Evolutionary conservation across 129 eudicot species (phyloP).

Genomic region (Smallanthus sonchifolius): DNA sequence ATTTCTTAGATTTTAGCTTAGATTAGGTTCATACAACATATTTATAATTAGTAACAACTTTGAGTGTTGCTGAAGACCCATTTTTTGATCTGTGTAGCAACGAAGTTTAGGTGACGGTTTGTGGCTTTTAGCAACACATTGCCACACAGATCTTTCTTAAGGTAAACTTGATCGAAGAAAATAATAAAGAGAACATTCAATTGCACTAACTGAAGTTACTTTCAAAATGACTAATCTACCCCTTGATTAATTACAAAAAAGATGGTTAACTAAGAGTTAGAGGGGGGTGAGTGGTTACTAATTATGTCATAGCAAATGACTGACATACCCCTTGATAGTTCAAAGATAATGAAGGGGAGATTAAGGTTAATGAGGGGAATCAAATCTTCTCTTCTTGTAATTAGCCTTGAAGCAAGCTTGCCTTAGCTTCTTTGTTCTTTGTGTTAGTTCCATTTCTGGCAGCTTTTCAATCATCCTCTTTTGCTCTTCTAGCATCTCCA

Average conservation of each 20-base stretch:
- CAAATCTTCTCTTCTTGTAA: slow-evolving; percentile 69
- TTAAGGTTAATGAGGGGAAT: neutral
- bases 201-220: neutral
- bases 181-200: neutral
- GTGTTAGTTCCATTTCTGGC: slow-evolving; percentile 49
- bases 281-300: neutral
- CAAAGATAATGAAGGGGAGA: neutral
- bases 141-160: too few species aligned
- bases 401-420: slow-evolving; percentile 83
- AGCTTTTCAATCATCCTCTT: slow-evolving; percentile 41
- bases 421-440: slow-evolving; percentile 60
- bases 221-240: neutral
- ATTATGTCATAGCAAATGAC: neutral
- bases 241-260: neutral
- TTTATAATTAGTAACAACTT: too few species aligned
- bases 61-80: too few species aligned
- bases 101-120: too few species aligned
- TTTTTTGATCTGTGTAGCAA: too few species aligned
- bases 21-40: too few species aligned
- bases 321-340: neutral
- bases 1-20: too few species aligned
- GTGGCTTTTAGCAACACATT: too few species aligned
- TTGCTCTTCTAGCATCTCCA: slow-evolving; percentile 60
- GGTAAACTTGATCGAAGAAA: too few species aligned
- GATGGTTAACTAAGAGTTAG: neutral